Base-by-base conservation (phyloP, 2,329 filamentous ascomycete species). In the Colletotrichum tropicicola region DNA sequence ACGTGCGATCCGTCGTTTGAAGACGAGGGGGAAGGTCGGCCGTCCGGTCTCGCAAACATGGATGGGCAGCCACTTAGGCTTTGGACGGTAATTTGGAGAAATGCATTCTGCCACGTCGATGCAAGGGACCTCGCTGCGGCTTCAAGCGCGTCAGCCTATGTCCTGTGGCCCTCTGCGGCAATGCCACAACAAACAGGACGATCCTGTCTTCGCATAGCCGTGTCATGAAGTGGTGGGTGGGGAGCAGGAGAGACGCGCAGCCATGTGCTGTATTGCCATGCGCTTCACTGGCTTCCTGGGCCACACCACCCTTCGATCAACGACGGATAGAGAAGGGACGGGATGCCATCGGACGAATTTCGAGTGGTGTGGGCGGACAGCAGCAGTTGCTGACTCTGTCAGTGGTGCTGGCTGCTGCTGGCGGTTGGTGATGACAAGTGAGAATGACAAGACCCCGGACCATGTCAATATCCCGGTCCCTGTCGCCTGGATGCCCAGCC, bases 101-200 rank as follows among this genome's bases (percentile, higher is more conserved):
- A 53, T 58, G 59, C 52, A 30, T 57, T 27, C 59, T 66, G 59
- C 58, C 62, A 63, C 52, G 51, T 63, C 52, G 45, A 65, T 47
- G 51, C 62, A 65, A 57, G 62, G 62, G 53, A 53, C 15, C 45
- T 65, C 59, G 62, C 58, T 65, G 63, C 28, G 45, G 41, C 47
- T 45, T 48, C 30, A 25, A 53, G 39, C 39, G 49, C 30, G 44
- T 43, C 15, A 45, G 41, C 59, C 25, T 30, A 28, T 44, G 37
- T 30, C 27, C 23, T 30, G 37, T 44, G 37, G 35, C 27, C 23
- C 5, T 41, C 30, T 53, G 52, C 45, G n/a, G 25, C 37, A 45
- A 35, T 53, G 52, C 39, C 43, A 51, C 35, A 48, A 32, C 61
- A 57, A 51, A 65, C 35, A 63, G 44, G 35, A 57, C 44, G 37